Base-by-base conservation (phyloP, 129 eudicot species). In the Cynara cardunculus region DNA sequence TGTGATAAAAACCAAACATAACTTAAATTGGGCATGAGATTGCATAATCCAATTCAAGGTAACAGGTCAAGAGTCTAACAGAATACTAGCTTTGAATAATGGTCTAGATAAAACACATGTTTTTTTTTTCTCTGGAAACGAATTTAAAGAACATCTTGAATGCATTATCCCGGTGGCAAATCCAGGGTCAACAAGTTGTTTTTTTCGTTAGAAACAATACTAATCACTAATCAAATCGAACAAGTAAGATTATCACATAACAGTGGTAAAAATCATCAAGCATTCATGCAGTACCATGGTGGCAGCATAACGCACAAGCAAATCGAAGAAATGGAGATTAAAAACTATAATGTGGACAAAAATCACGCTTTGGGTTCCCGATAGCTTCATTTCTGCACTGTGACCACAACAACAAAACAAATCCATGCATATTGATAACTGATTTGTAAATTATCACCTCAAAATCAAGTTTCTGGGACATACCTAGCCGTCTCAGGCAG, bases 41-140 rank as follows among this genome's bases (percentile, higher is more conserved):
- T 69, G 53, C 22, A 67, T 44, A 25, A 44, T 4, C 49, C 16
- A 5, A 25, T 61, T 59, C 64, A 72, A 80, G 72, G 25, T 72
- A 74, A 71, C 72, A 46, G 62, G 64, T 80, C 78, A 71, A 59
- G 7, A 80, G 72, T 71, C 71, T 53, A 71, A 56, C 25, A 71
- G 61, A 32, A 72, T 28, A 19, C 56, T 37, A 18, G 66, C 66
- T 18, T 37, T 26, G 16, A 5, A 27, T 28, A 44, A 18, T 10
- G 46, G 49, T 53, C 24, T 13, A 13, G 31, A 78, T 69, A 0
- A 8, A 46, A 22, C 56, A 28, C 10, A 56, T 24, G 24, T 7
- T 21, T 12, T 41, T 27, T 3, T 11, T 5, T 74, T 25, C 25
- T 11, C 11, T 6, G 2, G 6, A 4, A 53, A 18, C 39, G 61